phyloP scores from a whole-genome alignment of 345 rosid genomes.

The Salix arbutifolia region DNA sequence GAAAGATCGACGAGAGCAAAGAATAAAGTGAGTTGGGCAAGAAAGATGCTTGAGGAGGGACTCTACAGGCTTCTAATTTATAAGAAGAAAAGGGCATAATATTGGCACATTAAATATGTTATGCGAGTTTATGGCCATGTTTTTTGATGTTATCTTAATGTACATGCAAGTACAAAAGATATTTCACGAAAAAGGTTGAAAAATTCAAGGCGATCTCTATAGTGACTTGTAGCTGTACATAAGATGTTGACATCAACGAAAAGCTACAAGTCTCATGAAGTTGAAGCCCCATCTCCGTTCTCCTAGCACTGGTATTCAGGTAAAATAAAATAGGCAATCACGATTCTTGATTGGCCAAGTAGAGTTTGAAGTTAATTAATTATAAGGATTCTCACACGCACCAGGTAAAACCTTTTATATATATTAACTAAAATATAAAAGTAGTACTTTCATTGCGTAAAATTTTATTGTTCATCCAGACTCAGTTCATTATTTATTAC shows the following conservation, averaged over 20 bases:
- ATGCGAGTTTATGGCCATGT: background rate
- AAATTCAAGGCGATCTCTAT: background rate
- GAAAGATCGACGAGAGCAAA: background rate
- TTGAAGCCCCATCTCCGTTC: background rate
- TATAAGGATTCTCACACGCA: too few species aligned
- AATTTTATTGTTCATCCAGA: too few species aligned
- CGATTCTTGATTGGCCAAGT: too few species aligned
- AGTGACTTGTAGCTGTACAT: background rate
- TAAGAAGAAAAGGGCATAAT: constrained; percentile 6
- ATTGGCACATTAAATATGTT: background rate
- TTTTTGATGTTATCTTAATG: background rate
- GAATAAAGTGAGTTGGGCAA: background rate
- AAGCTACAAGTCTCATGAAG: too few species aligned
- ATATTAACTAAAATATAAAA: too few species aligned
- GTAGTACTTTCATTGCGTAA: too few species aligned
- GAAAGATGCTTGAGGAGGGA: constrained; percentile 6
- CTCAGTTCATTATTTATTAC: too few species aligned
- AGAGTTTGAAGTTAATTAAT: too few species aligned
- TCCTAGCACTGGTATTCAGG: too few species aligned
- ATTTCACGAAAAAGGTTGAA: background rate
- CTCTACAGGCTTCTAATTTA: constrained; percentile 16
- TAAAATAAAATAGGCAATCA: too few species aligned
- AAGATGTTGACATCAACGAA: background rate
- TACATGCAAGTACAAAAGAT: constrained; percentile 19
- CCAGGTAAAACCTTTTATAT: too few species aligned